Base-by-base conservation (phyloP, 2,329 filamentous ascomycete genomes). In the Macrophomina pseudophaseolina region DNA sequence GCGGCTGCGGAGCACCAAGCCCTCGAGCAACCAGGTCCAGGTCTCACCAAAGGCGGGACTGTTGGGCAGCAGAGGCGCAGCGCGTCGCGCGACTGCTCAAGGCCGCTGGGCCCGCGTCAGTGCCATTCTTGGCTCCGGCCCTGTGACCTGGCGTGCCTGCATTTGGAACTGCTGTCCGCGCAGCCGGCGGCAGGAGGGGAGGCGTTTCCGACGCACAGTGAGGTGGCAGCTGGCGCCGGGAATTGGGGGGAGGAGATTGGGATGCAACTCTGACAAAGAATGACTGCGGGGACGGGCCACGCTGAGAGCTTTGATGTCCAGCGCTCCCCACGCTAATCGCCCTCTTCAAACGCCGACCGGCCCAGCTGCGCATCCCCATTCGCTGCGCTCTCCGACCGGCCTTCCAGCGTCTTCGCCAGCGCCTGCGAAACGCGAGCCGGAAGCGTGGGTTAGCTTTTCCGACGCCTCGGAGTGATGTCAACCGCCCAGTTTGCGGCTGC, bases 301-400 rank as follows among this genome's bases (percentile, higher is more conserved):
- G 68, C 68, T 70, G 69, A 63, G 67, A 68, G 67, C 59, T 66
- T 64, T 68, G 68, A 70, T 69, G 69, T 68, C 69, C 42, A n/a
- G 69, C 74, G 76, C 74, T 74, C 75, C 76, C 75, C 74, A 66
- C 64, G 64, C 64, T 58, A 66, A 51, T 18, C 35, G 73, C 71
- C 48, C 23, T 68, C 69, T 8, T 68, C 67, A 68, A 68, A 68
- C 59, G 65, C 67, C 67, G 67, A 68, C 65, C 38, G 59, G 33
- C 42, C 38, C 56, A 23, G 32, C 42, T 14, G 14, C 38, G 53
- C 30, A 64, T 65, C 69, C 68, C 64, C 46, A 66, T 66, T 66
- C 64, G 64, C 64, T 40, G 30, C 5, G 23, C 35, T 11, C 12
- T 44, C 64, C 60, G 60, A 53, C 48, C 51, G 64, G 42, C 64